Conservation (phyloP, 768 basidiomycete species). For the Tephrocybe rancida region DNA sequence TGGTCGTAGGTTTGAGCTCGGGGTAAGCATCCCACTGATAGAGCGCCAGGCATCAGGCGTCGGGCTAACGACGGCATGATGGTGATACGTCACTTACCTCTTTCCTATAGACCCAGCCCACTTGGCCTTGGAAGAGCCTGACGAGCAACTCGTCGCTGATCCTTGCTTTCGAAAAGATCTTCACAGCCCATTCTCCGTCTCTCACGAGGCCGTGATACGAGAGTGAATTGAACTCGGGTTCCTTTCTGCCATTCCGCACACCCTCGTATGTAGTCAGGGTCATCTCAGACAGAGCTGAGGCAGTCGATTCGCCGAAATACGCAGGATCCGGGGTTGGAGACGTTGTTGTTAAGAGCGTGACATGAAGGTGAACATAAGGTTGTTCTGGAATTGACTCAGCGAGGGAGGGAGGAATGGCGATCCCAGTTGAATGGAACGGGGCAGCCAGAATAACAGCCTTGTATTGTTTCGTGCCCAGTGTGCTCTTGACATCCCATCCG, state of each 20-base stretch:
- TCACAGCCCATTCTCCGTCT: conserved; percentile 72
- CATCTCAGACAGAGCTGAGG: conserved; percentile 53
- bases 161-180: conserved; percentile 77
- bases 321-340: conserved; percentile 56
- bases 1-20: conserved; percentile 61
- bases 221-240: conserved; percentile 86
- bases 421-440: conserved; percentile 74
- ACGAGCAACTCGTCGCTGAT: conserved; percentile 74
- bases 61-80: neutral
- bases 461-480: conserved; percentile 52
- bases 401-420: conserved; percentile 51
- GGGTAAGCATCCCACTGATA: conserved; percentile 82
- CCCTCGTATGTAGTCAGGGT: conserved; percentile 76
- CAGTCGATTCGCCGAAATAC: conserved; percentile 65
- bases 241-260: conserved; percentile 50
- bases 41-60: neutral
- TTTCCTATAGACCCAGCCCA: conserved; percentile 84
- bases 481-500: conserved; percentile 56
- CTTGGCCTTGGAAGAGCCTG: conserved; percentile 61
- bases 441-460: conserved; percentile 84
- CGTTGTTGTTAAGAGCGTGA: conserved; percentile 86
- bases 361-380: conserved; percentile 84
- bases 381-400: conserved; percentile 61
- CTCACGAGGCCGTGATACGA: conserved; percentile 71
- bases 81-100: conserved; percentile 45